Base-by-base conservation (phyloP, 2,329 filamentous ascomycete genomes). In the Fusarium anthophilum region DNA sequence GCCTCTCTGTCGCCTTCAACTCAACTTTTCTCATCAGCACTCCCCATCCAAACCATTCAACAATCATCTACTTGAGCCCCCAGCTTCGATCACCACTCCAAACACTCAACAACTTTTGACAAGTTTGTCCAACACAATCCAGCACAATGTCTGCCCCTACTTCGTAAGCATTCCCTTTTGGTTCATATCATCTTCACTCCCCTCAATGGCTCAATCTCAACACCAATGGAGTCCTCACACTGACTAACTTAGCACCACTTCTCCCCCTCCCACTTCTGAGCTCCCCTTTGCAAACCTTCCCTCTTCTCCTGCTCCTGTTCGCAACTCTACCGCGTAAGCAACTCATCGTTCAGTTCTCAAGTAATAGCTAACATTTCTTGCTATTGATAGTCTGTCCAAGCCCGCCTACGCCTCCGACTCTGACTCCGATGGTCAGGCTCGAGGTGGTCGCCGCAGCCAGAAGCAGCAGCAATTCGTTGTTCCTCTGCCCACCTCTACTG, bases 401-500 rank as follows among this genome's bases (percentile, higher is more conserved):
- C 72, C 75, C 64, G 76, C 77, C 70, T 79, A 79, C 73, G 76
- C 76, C 59, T 76, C 73, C 65, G 79, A 80, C 69, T 80, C 77
- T 45, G 78, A 79, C 66, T 79, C 78, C 11, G 78, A 79, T 35
- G 78, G 78, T 43, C 78, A 79, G 73, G 78, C 78, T 69, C 78
- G 77, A 51, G 78, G 78, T 37, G 78, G 78, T 30, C 78, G 78
- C 70, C 76, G 77, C 44, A 61, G 62, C 70, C 71, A 63, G 70
- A 78, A 75, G 72, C 72, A 70, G 72, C 72, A 70, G 69, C 73
- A 79, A 70, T 76, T 79, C 37, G 76, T 77, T 63, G 76, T 76
- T 72, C 75, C 76, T 63, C 76, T 79, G 50, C 79, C 78, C 72
- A 80, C 74, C 59, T 82, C 70, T 68, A 82, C 82, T 41, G 80